These are phyloP conservation scores for Blastomyces gilchristii DNA, from an alignment of 2,329 filamentous ascomycete species.

Conservation along the genomic window DNA sequence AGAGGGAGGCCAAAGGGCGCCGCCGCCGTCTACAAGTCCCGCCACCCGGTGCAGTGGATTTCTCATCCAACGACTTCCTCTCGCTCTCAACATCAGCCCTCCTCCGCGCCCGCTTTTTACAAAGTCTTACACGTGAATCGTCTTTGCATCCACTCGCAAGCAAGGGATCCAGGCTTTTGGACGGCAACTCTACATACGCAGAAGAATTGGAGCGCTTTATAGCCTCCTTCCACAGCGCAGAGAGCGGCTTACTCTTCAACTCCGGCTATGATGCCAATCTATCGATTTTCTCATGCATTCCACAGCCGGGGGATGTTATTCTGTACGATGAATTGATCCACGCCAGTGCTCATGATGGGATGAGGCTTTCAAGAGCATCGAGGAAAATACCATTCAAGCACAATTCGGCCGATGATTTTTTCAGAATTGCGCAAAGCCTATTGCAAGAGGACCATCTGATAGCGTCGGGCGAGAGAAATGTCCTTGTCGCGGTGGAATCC, in stretches of 20 bases:
- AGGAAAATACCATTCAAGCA: slow-evolving; percentile 39
- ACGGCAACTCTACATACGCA: slow-evolving; percentile 54
- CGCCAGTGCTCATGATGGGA: slow-evolving; percentile 68
- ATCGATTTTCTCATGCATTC: slow-evolving; percentile 51
- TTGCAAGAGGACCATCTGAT: slow-evolving; percentile 27
- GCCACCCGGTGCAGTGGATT: slow-evolving; percentile 41
- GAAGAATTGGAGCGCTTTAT: slow-evolving; percentile 50
- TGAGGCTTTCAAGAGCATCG: slow-evolving; percentile 52
- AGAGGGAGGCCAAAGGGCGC: slow-evolving; percentile 35
- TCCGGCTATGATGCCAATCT: slow-evolving; percentile 59
- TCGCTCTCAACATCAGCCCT: slow-evolving; percentile 43
- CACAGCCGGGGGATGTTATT: slow-evolving; percentile 52
- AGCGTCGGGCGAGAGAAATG: slow-evolving; percentile 35
- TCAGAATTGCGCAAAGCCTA: slow-evolving; percentile 27
- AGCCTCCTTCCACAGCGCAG: slow-evolving; percentile 50
- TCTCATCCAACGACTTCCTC: slow-evolving; percentile 58
- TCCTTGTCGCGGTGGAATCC: slow-evolving; percentile 60
- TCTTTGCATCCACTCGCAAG: slow-evolving; percentile 41
- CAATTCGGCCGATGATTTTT: slow-evolving; percentile 34
- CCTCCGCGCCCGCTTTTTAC: slow-evolving; percentile 41
- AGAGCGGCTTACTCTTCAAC: slow-evolving; percentile 50
- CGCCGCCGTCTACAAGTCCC: slow-evolving; percentile 41
- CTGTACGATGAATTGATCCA: slow-evolving; percentile 68
- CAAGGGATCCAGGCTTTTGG: slow-evolving; percentile 52
- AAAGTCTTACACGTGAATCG: slow-evolving; percentile 33